These are phyloP conservation scores for Ambrosiella beaveri DNA, from an alignment of 2,329 filamentous ascomycete species.

Conservation along the genomic window DNA sequence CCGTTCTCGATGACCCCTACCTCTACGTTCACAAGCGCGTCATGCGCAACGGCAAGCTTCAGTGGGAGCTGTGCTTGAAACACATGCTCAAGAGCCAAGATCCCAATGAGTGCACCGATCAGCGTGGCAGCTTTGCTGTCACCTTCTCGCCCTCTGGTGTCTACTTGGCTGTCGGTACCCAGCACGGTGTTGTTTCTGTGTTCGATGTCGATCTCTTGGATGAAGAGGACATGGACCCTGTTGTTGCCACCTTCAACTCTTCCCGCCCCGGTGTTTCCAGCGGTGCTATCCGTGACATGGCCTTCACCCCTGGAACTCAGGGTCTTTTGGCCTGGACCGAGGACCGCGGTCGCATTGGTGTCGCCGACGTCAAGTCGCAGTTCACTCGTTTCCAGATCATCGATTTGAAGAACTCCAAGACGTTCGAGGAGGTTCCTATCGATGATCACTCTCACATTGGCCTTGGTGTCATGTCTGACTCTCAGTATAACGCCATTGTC, in stretches of 20 bases:
- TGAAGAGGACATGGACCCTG: slow-evolving; percentile 33
- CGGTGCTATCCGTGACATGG: slow-evolving; percentile 78
- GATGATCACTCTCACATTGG: slow-evolving; percentile 1
- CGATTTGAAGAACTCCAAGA: slow-evolving; percentile 37
- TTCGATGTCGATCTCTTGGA: slow-evolving; percentile 41
- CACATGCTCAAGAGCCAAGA: slow-evolving; percentile 42
- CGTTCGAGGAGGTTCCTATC: slow-evolving; percentile 18
- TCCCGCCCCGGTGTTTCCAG: slow-evolving; percentile 52
- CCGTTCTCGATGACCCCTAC: slow-evolving; percentile 73
- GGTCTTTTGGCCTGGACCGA: slow-evolving; percentile 91
- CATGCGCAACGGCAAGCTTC: slow-evolving; percentile 19
- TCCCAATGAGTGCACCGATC: slow-evolving; percentile 35
- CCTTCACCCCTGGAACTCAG: slow-evolving; percentile 76
- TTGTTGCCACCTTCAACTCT: slow-evolving; percentile 61
- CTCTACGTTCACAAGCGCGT: slow-evolving; percentile 62
- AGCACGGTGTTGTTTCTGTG: slow-evolving; percentile 63
- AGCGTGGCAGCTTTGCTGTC: slow-evolving; percentile 57
- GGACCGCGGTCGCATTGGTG: slow-evolving; percentile 57
- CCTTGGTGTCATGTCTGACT: not conserved
- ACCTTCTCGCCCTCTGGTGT: slow-evolving; percentile 57
- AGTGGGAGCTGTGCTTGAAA: slow-evolving; percentile 33
- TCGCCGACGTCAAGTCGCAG: slow-evolving; percentile 54
- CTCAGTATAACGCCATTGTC: slow-evolving; percentile 4
- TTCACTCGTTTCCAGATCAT: slow-evolving; percentile 54
- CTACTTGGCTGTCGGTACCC: slow-evolving; percentile 60